These are phyloP conservation scores for Fagopyrum esculentum DNA, from an alignment of 148 eudicot species.

Conservation along the genomic window DNA sequence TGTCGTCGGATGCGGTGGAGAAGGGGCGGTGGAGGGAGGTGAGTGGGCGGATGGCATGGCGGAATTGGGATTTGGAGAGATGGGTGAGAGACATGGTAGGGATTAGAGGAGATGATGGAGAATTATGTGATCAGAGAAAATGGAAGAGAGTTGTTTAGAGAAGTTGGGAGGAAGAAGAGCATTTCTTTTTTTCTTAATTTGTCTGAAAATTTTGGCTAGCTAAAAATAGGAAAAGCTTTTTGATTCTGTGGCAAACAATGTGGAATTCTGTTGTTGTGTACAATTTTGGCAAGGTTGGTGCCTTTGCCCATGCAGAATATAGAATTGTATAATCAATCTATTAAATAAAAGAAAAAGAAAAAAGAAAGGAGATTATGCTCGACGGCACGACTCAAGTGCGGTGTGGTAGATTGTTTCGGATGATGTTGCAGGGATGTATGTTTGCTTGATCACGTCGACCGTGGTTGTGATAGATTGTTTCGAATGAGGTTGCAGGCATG, in stretches of 20 bases:
- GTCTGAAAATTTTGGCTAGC: background rate
- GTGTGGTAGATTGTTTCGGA: no score
- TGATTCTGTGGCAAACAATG: background rate
- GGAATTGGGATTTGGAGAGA: background rate
- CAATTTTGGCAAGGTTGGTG: background rate
- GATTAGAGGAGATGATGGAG: background rate
- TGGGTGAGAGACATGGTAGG: conserved; percentile 9
- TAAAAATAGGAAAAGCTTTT: background rate
- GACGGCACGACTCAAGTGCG: no score
- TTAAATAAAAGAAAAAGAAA: no score
- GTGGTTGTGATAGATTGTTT: background rate
- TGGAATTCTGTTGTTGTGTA: conserved; percentile 7
- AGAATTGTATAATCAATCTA: background rate
- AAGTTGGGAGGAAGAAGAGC: background rate
- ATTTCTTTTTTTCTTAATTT: background rate
- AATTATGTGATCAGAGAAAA: background rate
- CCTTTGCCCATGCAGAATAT: background rate
- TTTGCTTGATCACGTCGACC: background rate
- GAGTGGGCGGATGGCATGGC: background rate
- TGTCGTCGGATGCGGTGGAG: conserved; percentile 23
- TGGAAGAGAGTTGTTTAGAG: background rate
- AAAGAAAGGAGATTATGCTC: no score
- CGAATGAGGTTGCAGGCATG: no score
- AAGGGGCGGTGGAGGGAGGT: conserved; percentile 26
- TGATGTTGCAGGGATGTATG: background rate